Percentiles rank a stretch among this genome's conserved stretches.
Conservation (phyloP, 2,329 filamentous ascomycete species). For the Pyrenophora seminiperda region DNA sequence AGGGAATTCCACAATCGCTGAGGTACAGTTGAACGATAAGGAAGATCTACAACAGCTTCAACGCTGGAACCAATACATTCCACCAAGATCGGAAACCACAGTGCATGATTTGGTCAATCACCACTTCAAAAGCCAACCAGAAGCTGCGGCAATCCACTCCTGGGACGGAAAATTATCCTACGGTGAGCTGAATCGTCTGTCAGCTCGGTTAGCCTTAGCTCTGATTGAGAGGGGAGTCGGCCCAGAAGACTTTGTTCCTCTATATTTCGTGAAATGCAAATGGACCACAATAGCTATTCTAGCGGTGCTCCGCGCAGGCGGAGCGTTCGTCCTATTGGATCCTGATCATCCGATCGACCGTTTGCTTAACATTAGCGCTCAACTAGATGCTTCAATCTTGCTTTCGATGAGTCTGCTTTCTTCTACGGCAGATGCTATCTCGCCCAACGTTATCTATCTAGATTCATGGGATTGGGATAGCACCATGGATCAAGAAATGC, state of each 20-base stretch:
- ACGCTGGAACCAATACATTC: not conserved
- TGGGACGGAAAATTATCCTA: constrained; percentile 24
- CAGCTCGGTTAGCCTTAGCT: constrained; percentile 10
- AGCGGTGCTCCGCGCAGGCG: constrained; percentile 50
- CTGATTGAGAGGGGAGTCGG: constrained; percentile 11
- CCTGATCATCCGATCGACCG: constrained; percentile 17
- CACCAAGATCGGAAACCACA: constrained; percentile 21
- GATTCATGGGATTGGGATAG: no score
- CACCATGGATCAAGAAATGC: no score
- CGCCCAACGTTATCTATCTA: no score
- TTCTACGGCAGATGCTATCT: no score
- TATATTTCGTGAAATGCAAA: constrained; percentile 23
- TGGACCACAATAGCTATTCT: constrained; percentile 45
- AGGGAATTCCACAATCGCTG: no score
- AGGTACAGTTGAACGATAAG: not conserved
- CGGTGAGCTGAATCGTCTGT: constrained; percentile 11
- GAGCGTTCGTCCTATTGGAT: constrained; percentile 43
- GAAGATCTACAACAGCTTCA: constrained; percentile 13
- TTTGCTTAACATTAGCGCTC: constrained; percentile 8
- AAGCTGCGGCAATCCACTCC: constrained; percentile 16
- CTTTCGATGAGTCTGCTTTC: not conserved
- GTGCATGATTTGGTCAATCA: constrained; percentile 14
- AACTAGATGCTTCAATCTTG: not conserved
- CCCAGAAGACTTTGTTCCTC: constrained; percentile 10
- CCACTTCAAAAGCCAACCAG: constrained; percentile 16